A percentile compares a stretch with the other conserved stretches of the same genome.
Evolutionary conservation across 192 early-diverging fungal genomes (phyloP).

Genomic region (Coemansia sp.): DNA sequence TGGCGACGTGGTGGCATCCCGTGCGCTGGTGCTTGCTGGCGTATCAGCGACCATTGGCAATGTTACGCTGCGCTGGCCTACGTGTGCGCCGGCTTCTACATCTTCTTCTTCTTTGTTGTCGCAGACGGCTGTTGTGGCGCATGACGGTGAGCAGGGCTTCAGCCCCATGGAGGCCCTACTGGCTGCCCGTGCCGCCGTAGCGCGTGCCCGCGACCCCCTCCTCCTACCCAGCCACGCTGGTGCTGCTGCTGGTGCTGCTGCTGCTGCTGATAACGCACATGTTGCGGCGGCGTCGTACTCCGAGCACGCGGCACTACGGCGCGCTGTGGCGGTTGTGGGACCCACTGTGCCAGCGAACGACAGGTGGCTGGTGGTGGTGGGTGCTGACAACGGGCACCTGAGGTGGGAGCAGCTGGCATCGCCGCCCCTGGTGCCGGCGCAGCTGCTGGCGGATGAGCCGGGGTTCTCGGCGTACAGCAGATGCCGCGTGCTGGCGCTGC

Average conservation of each 20-base stretch:
- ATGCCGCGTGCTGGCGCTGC: slow-evolving; percentile 22
- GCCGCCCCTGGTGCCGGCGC: slow-evolving; percentile 11
- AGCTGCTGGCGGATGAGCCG: slow-evolving; percentile 3
- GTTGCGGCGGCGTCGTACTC: not conserved
- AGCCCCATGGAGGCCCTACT: slow-evolving; percentile 31
- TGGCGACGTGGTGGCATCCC: not conserved
- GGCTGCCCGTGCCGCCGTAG: slow-evolving; percentile 21
- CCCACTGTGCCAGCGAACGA: slow-evolving; percentile 16
- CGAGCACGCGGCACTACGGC: slow-evolving; percentile 5
- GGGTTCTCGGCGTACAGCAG: slow-evolving; percentile 41
- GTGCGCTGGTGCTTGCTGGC: slow-evolving; percentile 1
- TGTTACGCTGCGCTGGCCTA: slow-evolving; percentile 25
- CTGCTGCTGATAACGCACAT: not conserved
- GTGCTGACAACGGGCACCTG: not conserved
- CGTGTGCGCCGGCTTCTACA: slow-evolving; percentile 15
- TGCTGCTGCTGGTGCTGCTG: too few relatives aligned
- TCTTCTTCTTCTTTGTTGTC: not conserved
- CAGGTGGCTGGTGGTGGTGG: slow-evolving; percentile 14
- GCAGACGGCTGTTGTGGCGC: not conserved
- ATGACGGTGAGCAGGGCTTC: slow-evolving; percentile 6
- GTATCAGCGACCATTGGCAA: not conserved
- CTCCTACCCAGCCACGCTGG: not conserved
- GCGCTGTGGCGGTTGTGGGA: slow-evolving; percentile 12
- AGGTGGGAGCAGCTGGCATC: slow-evolving; percentile 24
- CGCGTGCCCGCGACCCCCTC: slow-evolving; percentile 9